Evolutionary conservation across 2,329 filamentous ascomycete genomes (phyloP), one percentile per base, ranked within the genome.

Genomic region (Neopestalotiopsis rosae): DNA sequence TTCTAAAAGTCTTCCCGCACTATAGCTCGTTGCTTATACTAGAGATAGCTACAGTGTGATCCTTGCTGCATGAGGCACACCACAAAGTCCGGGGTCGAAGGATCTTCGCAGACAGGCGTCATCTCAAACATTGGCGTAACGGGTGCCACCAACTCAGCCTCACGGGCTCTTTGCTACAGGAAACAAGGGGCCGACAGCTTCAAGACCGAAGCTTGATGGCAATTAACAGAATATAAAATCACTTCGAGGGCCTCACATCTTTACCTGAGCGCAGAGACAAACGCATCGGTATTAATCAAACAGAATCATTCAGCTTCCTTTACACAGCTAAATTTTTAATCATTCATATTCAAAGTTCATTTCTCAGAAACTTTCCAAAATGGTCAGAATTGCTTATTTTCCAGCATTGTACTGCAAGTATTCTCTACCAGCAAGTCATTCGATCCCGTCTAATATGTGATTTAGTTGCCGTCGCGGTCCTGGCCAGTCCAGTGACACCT

Each of bases 401-500:
- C 32, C 52, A 17, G 38, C 56, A 17, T 52, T 68, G 32, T 14
- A 52, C 5, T 66, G 67, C 61, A 68, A 68, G 67, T 62, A 40
- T n/a, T 3, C 58, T 12, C 13, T 24, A 34, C 13, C 57, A 59
- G 30, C 20, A 34, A 6, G 5, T 32, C 17, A n/a, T 32, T 28
- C n/a, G 12, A 38, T 42, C 32, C 28, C 57, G 17, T 14, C 24
- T 28, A 24, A 28, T 12, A 30, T 24, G 17, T 38, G 12, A 7
- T 1, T 17, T 58, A 70, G 69, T 70, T 28, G 69, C 69, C 45
- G 20, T 67, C 65, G 28, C 67, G 10, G 69, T 63, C 13, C 20
- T 71, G 28, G 69, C 70, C 40, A 32, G 66, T 20, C 70, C 69
- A 20, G 52, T 70, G 14, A 68, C 63, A 6, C 73, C 74, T 10